A percentile compares a stretch with the other conserved stretches of the same genome.
These are phyloP conservation scores for Colletotrichum lentis DNA, from an alignment of 2,329 filamentous ascomycete genomes.

Conservation along the genomic window DNA sequence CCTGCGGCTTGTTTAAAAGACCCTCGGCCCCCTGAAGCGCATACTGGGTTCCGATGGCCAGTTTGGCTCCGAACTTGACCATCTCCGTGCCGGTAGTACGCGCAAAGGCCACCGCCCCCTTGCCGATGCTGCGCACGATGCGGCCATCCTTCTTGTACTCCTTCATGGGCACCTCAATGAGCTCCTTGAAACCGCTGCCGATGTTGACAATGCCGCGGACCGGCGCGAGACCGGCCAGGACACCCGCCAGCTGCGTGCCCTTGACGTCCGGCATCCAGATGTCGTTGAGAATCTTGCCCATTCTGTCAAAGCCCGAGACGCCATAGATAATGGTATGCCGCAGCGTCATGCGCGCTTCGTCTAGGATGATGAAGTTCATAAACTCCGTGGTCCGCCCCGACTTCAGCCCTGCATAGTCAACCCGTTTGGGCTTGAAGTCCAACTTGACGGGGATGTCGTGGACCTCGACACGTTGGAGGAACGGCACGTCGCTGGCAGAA, in stretches of 20 bases:
- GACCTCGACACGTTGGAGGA: slow-evolving; percentile 89
- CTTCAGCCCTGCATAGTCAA: slow-evolving; percentile 90
- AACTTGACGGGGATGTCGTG: slow-evolving; percentile 82
- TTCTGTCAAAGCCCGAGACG: slow-evolving; percentile 85
- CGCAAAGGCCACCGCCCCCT: slow-evolving; percentile 88
- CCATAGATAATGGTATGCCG: slow-evolving; percentile 93
- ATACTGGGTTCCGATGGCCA: slow-evolving; percentile 95
- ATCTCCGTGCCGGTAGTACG: slow-evolving; percentile 93
- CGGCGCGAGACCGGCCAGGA: slow-evolving; percentile 87
- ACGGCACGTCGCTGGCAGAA: slow-evolving; percentile 77
- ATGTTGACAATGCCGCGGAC: slow-evolving; percentile 93
- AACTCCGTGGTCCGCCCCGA: slow-evolving; percentile 97
- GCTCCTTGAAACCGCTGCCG: slow-evolving; percentile 82
- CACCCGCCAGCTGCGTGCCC: slow-evolving; percentile 84
- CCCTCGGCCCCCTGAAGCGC: slow-evolving; percentile 88
- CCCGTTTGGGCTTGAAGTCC: slow-evolving; percentile 98
- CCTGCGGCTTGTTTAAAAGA: slow-evolving; percentile 64
- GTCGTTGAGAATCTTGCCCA: slow-evolving; percentile 90
- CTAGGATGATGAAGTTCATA: slow-evolving; percentile 97
- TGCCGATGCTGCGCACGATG: slow-evolving; percentile 88
- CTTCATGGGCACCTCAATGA: slow-evolving; percentile 87
- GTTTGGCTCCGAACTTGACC: slow-evolving; percentile 92
- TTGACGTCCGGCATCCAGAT: slow-evolving; percentile 97
- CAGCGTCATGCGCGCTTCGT: slow-evolving; percentile 85
- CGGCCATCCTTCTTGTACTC: slow-evolving; percentile 96